Evolutionary conservation across 2,329 filamentous ascomycete species (phyloP), one percentile per base, ranked within the genome.

Genomic region (Triangularia setosa): DNA sequence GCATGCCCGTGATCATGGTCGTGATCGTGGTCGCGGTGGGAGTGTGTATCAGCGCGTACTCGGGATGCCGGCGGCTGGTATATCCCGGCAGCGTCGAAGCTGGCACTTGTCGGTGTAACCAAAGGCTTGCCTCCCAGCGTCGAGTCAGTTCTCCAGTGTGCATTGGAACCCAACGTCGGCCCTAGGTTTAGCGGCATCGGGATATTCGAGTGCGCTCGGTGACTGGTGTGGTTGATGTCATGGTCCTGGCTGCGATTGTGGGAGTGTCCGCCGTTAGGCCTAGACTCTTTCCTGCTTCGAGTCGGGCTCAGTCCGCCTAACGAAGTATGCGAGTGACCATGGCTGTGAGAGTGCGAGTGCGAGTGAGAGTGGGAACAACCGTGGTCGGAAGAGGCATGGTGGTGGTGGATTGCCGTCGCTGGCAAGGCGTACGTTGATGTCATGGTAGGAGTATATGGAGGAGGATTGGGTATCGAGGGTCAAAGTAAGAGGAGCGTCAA

Each of bases 391-490:
- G 52, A 55, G 23, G 52, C 11, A 9, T 63, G 63, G 58, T 70
- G 78, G 61, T 80, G 76, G 68, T 83, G 79, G 64, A 84, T 73
- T 44, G 81, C 77, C 35, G 82, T 78, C 35, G 81, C 79, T n/a
- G 84, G 84, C 62, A 86, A 74, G 60, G 79, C 77, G 72, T 84
- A 86, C 23, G 84, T 81, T 40, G 83, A 81, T 65, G 81, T 79
- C 81, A 84, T 84, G 63, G 64, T 75, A 21, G 35, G 21, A 33
- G n/a, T 24, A 24, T 40, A 24, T 27, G 9, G n/a, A 9, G 16
- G 27, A 12, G 35, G 7, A 21, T 18, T 11, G 12, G 30, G 27
- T 48, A 8, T 18, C 24, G 8, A 9, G 48, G 24, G 11, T 60
- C 52, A 35, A 40, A n/a, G 18, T 27, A 12, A 18, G 16, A 52